phyloP scores from a whole-genome alignment of 2,329 filamentous ascomycete genomes.

The Cordyceps farinosa region DNA sequence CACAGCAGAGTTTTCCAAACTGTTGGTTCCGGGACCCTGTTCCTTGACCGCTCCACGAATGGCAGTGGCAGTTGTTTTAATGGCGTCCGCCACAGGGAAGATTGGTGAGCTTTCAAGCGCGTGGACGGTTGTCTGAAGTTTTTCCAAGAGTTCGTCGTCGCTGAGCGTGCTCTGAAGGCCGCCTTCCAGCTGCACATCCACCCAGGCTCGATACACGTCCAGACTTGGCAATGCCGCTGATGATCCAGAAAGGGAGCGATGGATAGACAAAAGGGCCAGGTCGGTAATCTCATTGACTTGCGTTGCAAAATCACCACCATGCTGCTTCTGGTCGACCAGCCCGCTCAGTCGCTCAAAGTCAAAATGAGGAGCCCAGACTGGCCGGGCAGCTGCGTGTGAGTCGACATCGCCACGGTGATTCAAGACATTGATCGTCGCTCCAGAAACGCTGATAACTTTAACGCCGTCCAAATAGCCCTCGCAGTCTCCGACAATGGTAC shows the following conservation, averaged over 20 bases:
- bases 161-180: background rate
- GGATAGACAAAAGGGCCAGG: background rate
- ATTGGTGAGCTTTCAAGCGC: background rate
- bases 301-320: background rate
- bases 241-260: background rate
- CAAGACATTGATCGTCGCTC: background rate
- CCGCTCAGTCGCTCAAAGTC: background rate
- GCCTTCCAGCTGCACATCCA: background rate
- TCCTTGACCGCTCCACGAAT: background rate
- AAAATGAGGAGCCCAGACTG: conserved; percentile 1
- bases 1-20: background rate
- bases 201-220: background rate
- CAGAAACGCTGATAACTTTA: background rate
- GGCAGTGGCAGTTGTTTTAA: background rate
- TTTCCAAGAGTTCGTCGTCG: background rate
- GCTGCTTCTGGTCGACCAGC: background rate
- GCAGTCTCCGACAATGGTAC: background rate
- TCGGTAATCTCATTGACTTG: background rate
- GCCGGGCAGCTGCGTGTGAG: conserved; percentile 1
- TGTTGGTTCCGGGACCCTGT: background rate
- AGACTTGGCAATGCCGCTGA: background rate
- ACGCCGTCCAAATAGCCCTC: background rate
- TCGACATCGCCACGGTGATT: background rate
- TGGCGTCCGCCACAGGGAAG: background rate
- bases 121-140: background rate